A percentile compares a stretch with the other conserved stretches of the same genome.
These are phyloP conservation scores for Chalciporus sp. DNA, from an alignment of 1,284 basidiomycete genomes.

Conservation along the genomic window DNA sequence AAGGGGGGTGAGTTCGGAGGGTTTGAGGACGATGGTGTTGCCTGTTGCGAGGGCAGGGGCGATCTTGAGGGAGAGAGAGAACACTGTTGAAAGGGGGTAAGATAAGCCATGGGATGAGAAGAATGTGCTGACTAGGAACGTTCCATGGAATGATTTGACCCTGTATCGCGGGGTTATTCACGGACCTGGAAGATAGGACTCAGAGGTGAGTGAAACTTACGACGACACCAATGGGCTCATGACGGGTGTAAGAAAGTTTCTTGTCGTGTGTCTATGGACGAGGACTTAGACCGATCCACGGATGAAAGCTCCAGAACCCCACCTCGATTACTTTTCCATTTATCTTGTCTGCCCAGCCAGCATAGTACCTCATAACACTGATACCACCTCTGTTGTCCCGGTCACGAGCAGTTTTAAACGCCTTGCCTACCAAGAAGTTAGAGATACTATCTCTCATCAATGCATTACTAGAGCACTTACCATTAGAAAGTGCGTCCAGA, in stretches of 20 bases:
- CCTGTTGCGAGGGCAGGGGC: conserved; percentile 73
- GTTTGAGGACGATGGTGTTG: conserved; percentile 70
- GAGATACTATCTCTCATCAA: background rate
- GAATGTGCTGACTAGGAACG: conserved; percentile 12
- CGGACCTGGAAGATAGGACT: no score
- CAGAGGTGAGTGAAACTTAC: conserved; percentile 7
- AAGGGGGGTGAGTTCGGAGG: conserved; percentile 76
- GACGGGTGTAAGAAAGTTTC: conserved; percentile 28
- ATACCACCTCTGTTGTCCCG: conserved; percentile 57
- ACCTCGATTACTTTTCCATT: conserved; percentile 54
- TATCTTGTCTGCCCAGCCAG: conserved; percentile 53
- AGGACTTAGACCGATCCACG: background rate
- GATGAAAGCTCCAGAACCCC: background rate
- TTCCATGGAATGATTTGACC: conserved; percentile 27
- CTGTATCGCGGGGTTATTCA: background rate
- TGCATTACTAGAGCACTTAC: background rate
- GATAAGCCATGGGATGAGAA: no score
- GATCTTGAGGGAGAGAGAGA: conserved; percentile 69
- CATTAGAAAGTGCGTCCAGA: conserved; percentile 67
- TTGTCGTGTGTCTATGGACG: conserved; percentile 17
- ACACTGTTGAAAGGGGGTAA: conserved; percentile 15
- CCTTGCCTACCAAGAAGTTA: conserved; percentile 38
- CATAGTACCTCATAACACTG: conserved; percentile 41
- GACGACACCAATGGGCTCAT: conserved; percentile 27
- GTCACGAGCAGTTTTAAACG: conserved; percentile 51